Evolutionary conservation across 306 rosid genomes (phyloP).

Genomic region (Cucurbita maxima): DNA sequence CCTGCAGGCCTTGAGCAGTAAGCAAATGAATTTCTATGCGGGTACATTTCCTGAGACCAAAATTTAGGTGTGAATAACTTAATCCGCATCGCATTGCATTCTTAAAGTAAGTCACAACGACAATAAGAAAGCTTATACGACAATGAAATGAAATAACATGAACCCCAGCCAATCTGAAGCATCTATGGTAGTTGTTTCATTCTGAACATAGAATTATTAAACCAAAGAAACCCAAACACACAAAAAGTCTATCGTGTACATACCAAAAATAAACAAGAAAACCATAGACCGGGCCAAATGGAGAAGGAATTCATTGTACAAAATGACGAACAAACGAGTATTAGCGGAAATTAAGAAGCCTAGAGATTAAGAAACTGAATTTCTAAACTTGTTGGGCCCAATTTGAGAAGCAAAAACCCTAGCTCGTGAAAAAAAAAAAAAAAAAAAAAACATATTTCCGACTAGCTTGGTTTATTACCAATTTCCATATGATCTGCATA

Average conservation of each 20-base stretch:
- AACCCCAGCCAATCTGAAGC: background rate
- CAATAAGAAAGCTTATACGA: background rate
- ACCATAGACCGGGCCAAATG: background rate
- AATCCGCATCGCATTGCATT: background rate
- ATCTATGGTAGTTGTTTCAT: background rate
- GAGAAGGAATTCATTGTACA: background rate
- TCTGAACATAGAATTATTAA: background rate
- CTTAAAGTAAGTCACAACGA: background rate
- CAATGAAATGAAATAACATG: background rate
- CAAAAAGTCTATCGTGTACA: background rate
- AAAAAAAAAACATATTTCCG: background rate
- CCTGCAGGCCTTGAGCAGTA: slow-evolving; percentile 89
- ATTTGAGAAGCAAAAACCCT: no score
- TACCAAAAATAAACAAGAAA: background rate
- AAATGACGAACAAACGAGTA: background rate
- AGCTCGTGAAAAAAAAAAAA: no score
- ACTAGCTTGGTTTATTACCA: background rate
- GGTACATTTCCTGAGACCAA: slow-evolving; percentile 74
- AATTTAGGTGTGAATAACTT: background rate
- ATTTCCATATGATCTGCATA: background rate
- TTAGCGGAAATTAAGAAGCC: background rate
- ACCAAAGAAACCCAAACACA: background rate
- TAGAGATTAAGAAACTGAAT: background rate
- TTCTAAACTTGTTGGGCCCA: background rate
- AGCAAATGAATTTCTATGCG: slow-evolving; percentile 86